Percentiles rank a stretch among this genome's conserved stretches.
Evolutionary conservation across 2,329 filamentous ascomycete genomes (phyloP).

Genomic region (Tolypocladium inflatum): DNA sequence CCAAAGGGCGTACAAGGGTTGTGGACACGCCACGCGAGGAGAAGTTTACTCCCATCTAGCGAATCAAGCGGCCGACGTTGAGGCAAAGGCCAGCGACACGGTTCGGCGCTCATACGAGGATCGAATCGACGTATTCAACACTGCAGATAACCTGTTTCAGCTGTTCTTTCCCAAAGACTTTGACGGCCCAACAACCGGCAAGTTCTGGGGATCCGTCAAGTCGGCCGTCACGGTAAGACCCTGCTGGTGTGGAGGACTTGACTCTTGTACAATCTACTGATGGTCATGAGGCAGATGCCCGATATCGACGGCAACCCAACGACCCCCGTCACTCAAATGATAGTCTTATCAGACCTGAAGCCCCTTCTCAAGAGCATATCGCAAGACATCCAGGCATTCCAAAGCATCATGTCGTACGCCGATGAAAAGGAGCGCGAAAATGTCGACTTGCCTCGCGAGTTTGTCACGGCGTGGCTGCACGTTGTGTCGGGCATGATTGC

Average conservation of each 20-base stretch:
- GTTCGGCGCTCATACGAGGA: constrained; percentile 19
- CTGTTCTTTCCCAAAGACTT: constrained; percentile 31
- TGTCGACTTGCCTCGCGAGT: constrained; percentile 23
- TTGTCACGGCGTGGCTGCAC: constrained; percentile 32
- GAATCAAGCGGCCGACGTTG: constrained; percentile 10
- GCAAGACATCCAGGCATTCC: constrained; percentile 16
- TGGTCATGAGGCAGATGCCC: constrained; percentile 4
- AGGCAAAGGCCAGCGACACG: constrained; percentile 13
- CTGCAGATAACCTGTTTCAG: constrained; percentile 26
- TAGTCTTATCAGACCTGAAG: constrained; percentile 1
- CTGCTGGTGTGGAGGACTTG: not conserved
- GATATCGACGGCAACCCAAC: constrained; percentile 5
- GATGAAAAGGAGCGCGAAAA: constrained; percentile 15
- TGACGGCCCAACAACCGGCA: constrained; percentile 25
- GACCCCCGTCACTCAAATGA: not conserved
- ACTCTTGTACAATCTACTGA: not conserved
- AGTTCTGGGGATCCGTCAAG: constrained; percentile 34
- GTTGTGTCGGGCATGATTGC: constrained; percentile 27
- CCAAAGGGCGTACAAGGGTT: constrained; percentile 18
- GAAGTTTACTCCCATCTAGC: constrained; percentile 14
- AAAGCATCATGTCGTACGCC: constrained; percentile 17
- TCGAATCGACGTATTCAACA: constrained; percentile 29
- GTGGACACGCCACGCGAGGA: constrained; percentile 10
- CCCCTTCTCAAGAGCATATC: constrained; percentile 11
- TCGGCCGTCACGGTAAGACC: constrained; percentile 17